A percentile compares a stretch with the other conserved stretches of the same genome.
phyloP scores from a whole-genome alignment of 2,329 filamentous ascomycete genomes.

The Trichoderma lentiforme region DNA sequence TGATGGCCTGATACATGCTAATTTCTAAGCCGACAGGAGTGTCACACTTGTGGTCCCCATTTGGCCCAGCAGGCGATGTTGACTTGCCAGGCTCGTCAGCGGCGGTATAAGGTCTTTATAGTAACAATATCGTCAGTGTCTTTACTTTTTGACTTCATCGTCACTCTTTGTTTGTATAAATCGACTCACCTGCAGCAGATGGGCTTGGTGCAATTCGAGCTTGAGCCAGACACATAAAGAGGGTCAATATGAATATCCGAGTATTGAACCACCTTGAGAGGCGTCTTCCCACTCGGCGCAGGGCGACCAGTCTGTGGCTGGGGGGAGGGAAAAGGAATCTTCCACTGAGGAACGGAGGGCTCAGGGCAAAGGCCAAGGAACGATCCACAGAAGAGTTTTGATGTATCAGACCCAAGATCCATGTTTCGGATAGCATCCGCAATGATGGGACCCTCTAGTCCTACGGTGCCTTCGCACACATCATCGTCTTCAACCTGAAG shows the following conservation, averaged over 20 bases:
- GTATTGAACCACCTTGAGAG: conserved; percentile 56
- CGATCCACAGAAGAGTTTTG: conserved; percentile 50
- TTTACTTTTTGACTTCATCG: neutral
- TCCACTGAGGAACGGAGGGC: conserved; percentile 42
- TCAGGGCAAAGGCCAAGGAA: conserved; percentile 53
- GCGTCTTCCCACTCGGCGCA: conserved; percentile 41
- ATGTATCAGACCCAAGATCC: conserved; percentile 46
- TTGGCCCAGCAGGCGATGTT: conserved; percentile 47
- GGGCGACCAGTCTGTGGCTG: conserved; percentile 39
- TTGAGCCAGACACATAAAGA: conserved; percentile 51
- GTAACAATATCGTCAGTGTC: conserved; percentile 17
- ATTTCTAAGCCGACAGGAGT: conserved; percentile 48
- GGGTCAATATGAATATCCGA: conserved; percentile 59
- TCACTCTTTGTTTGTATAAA: neutral
- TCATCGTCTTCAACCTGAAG: conserved; percentile 48
- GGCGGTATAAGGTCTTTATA: conserved; percentile 41
- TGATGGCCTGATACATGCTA: conserved; percentile 54
- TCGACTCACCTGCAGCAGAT: conserved; percentile 52
- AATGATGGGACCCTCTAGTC: conserved; percentile 51
- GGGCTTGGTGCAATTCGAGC: conserved; percentile 53
- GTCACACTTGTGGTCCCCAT: conserved; percentile 54
- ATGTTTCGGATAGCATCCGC: conserved; percentile 48
- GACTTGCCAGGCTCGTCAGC: conserved; percentile 47
- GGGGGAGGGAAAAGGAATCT: conserved; percentile 42
- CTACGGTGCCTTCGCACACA: conserved; percentile 52